These are phyloP conservation scores for Nannochloris sp. DNA, from an alignment of 139 green algal genomes.

Conservation along the genomic window DNA sequence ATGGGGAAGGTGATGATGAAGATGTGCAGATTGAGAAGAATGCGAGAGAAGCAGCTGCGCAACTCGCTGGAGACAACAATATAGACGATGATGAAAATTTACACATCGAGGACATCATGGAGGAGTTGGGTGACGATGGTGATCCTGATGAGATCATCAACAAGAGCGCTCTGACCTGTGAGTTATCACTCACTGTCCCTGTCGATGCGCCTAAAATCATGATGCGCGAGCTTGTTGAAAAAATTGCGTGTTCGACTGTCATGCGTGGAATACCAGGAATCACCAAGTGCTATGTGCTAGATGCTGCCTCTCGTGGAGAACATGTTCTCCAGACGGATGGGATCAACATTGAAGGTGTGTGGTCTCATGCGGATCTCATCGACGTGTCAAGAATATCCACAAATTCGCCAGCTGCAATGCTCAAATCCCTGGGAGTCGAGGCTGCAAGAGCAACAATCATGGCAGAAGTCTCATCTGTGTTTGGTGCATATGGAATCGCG, in stretches of 20 bases:
- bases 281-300: constrained; percentile 66
- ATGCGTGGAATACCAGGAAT: constrained; percentile 50
- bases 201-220: constrained; percentile 70
- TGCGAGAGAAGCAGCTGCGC: constrained; percentile 8
- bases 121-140: constrained; percentile 4
- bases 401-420: constrained; percentile 79
- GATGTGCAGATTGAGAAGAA: constrained; percentile 45
- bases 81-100: constrained; percentile 1
- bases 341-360: constrained; percentile 77
- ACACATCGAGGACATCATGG: not conserved
- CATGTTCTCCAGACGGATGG: constrained; percentile 84
- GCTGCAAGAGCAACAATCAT: constrained; percentile 82
- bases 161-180: constrained; percentile 15
- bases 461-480: constrained; percentile 73
- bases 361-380: constrained; percentile 41
- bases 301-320: constrained; percentile 17
- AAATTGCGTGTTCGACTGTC: constrained; percentile 46
- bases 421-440: constrained; percentile 87
- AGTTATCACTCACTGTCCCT: constrained; percentile 44
- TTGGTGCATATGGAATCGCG: constrained; percentile 93
- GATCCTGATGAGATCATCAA: constrained; percentile 10
- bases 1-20: constrained; percentile 67
- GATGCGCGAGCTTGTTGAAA: constrained; percentile 79
- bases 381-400: constrained; percentile 46
- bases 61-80: not conserved